Evolutionary conservation across 1,139 yeast genomes (phyloP).

Genomic region (Debaryomyces subglobosus): DNA sequence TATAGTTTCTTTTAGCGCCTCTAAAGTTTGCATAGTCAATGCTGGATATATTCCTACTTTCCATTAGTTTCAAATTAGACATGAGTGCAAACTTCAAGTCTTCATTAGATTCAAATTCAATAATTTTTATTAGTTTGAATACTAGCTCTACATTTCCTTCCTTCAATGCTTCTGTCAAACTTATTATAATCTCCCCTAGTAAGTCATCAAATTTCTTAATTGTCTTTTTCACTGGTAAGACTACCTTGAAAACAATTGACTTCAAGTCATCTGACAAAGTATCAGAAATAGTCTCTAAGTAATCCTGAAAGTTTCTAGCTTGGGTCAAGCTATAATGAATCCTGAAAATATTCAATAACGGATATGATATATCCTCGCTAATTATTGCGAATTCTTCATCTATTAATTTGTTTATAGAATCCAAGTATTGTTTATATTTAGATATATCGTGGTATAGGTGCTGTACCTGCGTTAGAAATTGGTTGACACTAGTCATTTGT

Average conservation of each 20-base stretch:
- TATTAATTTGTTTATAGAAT: slow-evolving; percentile 54
- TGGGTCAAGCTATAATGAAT: slow-evolving; percentile 73
- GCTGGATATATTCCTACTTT: slow-evolving; percentile 19
- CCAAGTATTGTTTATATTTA: slow-evolving; percentile 54
- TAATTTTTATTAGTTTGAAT: slow-evolving; percentile 70
- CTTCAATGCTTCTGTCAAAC: slow-evolving; percentile 69
- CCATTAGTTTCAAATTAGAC: slow-evolving; percentile 40
- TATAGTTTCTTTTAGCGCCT: slow-evolving; percentile 61
- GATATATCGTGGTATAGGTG: slow-evolving; percentile 66
- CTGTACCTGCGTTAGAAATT: slow-evolving; percentile 71
- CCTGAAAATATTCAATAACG: slow-evolving; percentile 60
- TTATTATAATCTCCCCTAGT: slow-evolving; percentile 61
- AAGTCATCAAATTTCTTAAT: slow-evolving; percentile 66
- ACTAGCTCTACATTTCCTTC: slow-evolving; percentile 69
- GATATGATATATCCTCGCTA: slow-evolving; percentile 53
- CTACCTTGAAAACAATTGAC: slow-evolving; percentile 64
- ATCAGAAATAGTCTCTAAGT: slow-evolving; percentile 56
- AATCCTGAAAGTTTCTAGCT: slow-evolving; percentile 80
- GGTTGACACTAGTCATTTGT: slow-evolving; percentile 67
- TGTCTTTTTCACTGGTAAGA: slow-evolving; percentile 52
- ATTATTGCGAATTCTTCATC: slow-evolving; percentile 53
- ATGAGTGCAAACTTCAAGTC: slow-evolving; percentile 67
- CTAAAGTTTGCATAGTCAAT: slow-evolving; percentile 40
- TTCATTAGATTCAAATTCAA: slow-evolving; percentile 79
- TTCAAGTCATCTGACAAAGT: slow-evolving; percentile 69